Percentiles rank a stretch among this genome's conserved stretches.
These are phyloP conservation scores for Sporothrix curviconia DNA, from an alignment of 2,329 filamentous ascomycete species.

Conservation along the genomic window DNA sequence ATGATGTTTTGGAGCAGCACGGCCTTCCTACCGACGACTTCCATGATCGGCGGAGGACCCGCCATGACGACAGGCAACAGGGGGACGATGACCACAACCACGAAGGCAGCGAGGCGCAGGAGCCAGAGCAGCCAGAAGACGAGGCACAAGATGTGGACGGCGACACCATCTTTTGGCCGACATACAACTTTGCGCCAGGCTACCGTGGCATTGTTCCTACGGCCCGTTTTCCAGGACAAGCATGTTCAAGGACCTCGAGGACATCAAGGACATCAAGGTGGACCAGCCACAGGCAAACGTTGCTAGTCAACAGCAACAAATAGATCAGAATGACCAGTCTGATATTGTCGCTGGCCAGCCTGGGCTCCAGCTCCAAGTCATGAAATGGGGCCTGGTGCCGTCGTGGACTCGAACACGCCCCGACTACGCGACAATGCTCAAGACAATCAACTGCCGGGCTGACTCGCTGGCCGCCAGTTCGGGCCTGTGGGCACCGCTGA, in stretches of 20 bases:
- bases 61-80: constrained; percentile 41
- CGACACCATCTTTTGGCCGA: constrained; percentile 53
- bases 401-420: constrained; percentile 87
- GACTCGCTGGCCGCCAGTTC: constrained; percentile 70
- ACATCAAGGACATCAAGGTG: not conserved
- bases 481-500: constrained; percentile 91
- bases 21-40: constrained; percentile 3
- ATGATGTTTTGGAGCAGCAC: too few species aligned
- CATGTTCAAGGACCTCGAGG: not conserved
- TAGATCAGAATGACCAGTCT: not conserved
- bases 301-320: not conserved
- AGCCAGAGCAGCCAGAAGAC: constrained; percentile 34
- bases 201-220: constrained; percentile 83
- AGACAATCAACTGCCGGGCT: constrained; percentile 91
- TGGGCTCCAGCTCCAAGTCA: constrained; percentile 60
- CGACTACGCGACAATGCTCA: constrained; percentile 69
- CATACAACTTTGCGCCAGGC: constrained; percentile 89
- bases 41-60: not conserved
- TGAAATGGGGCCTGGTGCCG: constrained; percentile 94
- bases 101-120: constrained; percentile 59
- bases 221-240: constrained; percentile 27
- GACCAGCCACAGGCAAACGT: not conserved
- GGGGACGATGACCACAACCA: constrained; percentile 65
- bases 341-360: constrained; percentile 14
- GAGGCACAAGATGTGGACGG: constrained; percentile 22